Percentiles rank a stretch among this genome's conserved stretches.
Evolutionary conservation across 2,329 filamentous ascomycete species (phyloP).

Genomic region (Cryphonectria parasitica): DNA sequence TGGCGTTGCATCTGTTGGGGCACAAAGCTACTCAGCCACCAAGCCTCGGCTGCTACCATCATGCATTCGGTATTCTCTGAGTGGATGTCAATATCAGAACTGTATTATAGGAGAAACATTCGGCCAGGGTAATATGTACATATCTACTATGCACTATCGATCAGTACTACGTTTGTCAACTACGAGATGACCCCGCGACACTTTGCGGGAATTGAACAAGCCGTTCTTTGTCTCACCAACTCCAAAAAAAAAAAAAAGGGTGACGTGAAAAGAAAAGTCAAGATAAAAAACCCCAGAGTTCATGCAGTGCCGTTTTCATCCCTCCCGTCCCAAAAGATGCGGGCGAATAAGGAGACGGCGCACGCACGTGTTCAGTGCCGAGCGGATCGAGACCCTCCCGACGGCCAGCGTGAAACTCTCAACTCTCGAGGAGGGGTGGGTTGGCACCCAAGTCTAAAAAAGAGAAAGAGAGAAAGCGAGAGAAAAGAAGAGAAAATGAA

Average conservation of each 20-base stretch:
- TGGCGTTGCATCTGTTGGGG: neutral
- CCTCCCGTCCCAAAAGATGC: neutral
- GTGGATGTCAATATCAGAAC: neutral
- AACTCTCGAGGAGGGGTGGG: neutral
- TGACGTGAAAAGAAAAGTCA: neutral
- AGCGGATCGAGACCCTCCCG: neutral
- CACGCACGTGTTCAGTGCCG: neutral
- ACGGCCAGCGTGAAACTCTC: conserved; percentile 1
- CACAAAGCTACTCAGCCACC: neutral
- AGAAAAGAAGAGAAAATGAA: neutral
- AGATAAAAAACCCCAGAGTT: no score
- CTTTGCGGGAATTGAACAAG: neutral
- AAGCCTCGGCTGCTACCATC: neutral
- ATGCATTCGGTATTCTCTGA: neutral
- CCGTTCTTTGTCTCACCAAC: neutral
- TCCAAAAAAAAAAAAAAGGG: neutral
- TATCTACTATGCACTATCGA: no score
- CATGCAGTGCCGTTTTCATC: neutral
- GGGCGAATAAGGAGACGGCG: neutral
- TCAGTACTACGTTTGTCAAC: neutral
- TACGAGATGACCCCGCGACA: neutral
- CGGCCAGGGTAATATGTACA: neutral
- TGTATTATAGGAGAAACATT: neutral
- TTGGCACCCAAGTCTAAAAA: neutral
- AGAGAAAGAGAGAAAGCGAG: neutral